phyloP scores from a whole-genome alignment of 1,284 basidiomycete species.

The Cystobasidium pallidum region DNA sequence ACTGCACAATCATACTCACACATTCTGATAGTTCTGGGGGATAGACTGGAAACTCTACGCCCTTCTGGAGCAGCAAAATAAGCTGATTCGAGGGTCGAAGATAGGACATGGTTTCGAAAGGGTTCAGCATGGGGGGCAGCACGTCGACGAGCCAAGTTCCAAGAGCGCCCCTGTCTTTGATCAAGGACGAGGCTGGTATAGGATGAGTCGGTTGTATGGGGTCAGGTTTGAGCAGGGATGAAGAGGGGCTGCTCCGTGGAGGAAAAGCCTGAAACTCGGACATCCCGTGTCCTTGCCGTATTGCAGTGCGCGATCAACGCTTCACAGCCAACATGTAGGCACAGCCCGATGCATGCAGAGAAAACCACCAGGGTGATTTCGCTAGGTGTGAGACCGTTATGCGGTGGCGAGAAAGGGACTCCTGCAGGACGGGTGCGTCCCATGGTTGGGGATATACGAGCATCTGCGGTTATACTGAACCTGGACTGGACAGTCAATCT shows the following conservation, averaged over 20 bases:
- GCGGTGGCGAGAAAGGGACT: neutral
- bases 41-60: constrained; percentile 12
- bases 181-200: constrained; percentile 7
- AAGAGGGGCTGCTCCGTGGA: neutral
- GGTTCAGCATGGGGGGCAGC: neutral
- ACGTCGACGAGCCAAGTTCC: neutral
- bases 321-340: constrained; percentile 21
- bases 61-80: constrained; percentile 41
- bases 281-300: neutral
- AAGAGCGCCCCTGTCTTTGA: constrained; percentile 14
- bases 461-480: too few species aligned
- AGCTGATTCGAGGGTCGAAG: constrained; percentile 39
- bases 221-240: neutral
- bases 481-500: too few species aligned
- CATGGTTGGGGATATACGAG: neutral
- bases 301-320: neutral
- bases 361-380: constrained; percentile 1
- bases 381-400: neutral
- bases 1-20: constrained; percentile 6
- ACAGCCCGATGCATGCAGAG: neutral
- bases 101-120: constrained; percentile 26
- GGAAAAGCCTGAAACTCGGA: neutral
- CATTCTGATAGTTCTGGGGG: constrained; percentile 25
- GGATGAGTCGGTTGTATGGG: neutral
- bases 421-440: neutral